Evolutionary conservation across 2,329 filamentous ascomycete species (phyloP).

Genomic region (Cladosporium halotolerans): DNA sequence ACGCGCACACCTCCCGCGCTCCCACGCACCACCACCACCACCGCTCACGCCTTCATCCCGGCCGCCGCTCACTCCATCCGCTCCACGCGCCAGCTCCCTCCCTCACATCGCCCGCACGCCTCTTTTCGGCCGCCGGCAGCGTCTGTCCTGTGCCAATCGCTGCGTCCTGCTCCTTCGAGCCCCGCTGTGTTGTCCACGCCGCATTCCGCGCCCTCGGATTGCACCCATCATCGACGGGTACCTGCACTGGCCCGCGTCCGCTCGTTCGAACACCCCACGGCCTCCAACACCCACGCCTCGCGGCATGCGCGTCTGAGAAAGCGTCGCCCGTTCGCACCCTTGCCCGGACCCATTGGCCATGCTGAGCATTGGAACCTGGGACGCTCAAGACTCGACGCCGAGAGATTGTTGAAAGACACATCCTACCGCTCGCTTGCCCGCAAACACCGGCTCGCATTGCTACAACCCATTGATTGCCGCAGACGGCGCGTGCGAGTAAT

Average conservation of each 20-base stretch:
- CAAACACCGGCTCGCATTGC: background rate
- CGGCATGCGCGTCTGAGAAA: background rate
- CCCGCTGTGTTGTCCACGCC: slow-evolving; percentile 9
- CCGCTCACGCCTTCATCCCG: too few species aligned
- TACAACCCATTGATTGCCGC: background rate
- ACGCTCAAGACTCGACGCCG: background rate
- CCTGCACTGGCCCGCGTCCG: slow-evolving; percentile 2
- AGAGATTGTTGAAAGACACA: background rate
- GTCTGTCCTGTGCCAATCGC: background rate
- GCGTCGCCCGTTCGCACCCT: background rate
- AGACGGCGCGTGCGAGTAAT: background rate
- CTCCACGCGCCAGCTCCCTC: background rate
- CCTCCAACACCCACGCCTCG: slow-evolving; percentile 1
- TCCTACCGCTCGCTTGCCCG: background rate
- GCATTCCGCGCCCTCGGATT: slow-evolving; percentile 7
- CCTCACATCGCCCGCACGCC: background rate
- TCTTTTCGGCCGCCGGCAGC: slow-evolving; percentile 1
- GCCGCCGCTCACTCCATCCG: background rate
- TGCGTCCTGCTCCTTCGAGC: slow-evolving; percentile 3
- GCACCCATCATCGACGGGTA: slow-evolving; percentile 1
- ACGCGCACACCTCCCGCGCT: background rate
- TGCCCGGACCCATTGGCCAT: slow-evolving; percentile 3
- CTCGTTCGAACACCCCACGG: background rate
- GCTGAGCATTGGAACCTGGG: background rate
- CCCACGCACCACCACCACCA: background rate